These are phyloP conservation scores for Cordyceps cicadae DNA, from an alignment of 2,329 filamentous ascomycete species.

Conservation along the genomic window DNA sequence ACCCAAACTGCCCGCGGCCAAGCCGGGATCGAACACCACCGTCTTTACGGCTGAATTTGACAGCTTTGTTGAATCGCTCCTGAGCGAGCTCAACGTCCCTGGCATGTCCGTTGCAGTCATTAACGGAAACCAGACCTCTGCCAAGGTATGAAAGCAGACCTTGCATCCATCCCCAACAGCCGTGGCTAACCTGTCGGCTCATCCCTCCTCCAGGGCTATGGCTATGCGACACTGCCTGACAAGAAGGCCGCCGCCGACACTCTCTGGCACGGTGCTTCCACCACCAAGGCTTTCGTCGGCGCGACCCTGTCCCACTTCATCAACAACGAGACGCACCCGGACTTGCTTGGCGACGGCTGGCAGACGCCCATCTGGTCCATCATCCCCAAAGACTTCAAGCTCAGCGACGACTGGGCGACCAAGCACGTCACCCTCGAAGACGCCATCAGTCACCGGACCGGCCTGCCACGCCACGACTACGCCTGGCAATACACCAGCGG, in stretches of 20 bases:
- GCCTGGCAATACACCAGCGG: not conserved
- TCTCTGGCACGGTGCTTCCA: conserved; percentile 42
- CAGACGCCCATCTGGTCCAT: conserved; percentile 32
- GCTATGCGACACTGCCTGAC: conserved; percentile 20
- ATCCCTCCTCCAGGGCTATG: not conserved
- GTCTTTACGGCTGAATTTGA: not conserved
- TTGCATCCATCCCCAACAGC: not conserved
- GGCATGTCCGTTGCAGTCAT: conserved; percentile 41
- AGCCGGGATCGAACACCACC: not conserved
- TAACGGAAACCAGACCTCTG: conserved; percentile 33
- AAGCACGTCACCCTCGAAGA: conserved; percentile 40
- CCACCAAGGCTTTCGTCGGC: conserved; percentile 43
- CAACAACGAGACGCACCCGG: conserved; percentile 25
- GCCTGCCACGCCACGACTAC: conserved; percentile 36
- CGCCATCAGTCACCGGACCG: conserved; percentile 38
- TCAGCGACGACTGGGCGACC: conserved; percentile 32
- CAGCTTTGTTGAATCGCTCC: conserved; percentile 3
- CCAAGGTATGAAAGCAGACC: conserved; percentile 22
- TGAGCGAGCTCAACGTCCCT: conserved; percentile 36
- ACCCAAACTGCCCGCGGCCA: not conserved
- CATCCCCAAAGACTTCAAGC: conserved; percentile 37
- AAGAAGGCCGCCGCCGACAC: conserved; percentile 33
- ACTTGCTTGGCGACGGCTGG: conserved; percentile 28
- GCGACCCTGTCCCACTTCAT: conserved; percentile 38
- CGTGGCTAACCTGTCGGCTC: not conserved